phyloP scores from a whole-genome alignment of 2,329 filamentous ascomycete species.

The Aspergillus tubingensis region DNA sequence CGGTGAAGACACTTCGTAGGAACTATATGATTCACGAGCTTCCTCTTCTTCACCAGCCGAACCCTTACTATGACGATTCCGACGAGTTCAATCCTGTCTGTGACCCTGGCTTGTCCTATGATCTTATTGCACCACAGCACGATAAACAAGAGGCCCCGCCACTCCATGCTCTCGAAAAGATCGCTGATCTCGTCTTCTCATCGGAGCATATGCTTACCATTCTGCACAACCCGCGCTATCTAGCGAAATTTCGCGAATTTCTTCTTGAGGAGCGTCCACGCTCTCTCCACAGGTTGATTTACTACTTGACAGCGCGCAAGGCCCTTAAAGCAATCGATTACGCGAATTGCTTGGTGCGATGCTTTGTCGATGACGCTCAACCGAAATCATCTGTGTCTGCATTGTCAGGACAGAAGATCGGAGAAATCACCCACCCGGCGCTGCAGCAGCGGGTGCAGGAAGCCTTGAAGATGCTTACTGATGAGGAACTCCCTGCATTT shows the following conservation, averaged over 20 bases:
- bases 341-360: conserved; percentile 66
- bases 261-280: conserved; percentile 60
- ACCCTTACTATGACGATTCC: conserved; percentile 25
- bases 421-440: conserved; percentile 58
- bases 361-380: conserved; percentile 47
- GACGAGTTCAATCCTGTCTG: conserved; percentile 33
- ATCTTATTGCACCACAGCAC: conserved; percentile 35
- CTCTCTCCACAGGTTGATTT: conserved; percentile 67
- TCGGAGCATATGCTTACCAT: conserved; percentile 65
- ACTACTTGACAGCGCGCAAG: conserved; percentile 72
- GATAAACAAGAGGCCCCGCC: conserved; percentile 27
- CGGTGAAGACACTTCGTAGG: conserved; percentile 31
- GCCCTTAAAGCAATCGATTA: conserved; percentile 71
- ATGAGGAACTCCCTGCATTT: conserved; percentile 71
- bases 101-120: conserved; percentile 37
- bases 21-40: conserved; percentile 30
- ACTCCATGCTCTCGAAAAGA: conserved; percentile 60
- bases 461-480: conserved; percentile 65
- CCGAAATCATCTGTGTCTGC: conserved; percentile 57
- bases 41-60: conserved; percentile 31
- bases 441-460: conserved; percentile 65
- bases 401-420: conserved; percentile 51
- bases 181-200: conserved; percentile 67
- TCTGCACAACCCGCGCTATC: conserved; percentile 63
- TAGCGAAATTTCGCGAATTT: conserved; percentile 69